Percentiles rank a stretch among this genome's conserved stretches.
Conservation (phyloP, 2,329 filamentous ascomycete genomes). For the Cladosporium halotolerans region DNA sequence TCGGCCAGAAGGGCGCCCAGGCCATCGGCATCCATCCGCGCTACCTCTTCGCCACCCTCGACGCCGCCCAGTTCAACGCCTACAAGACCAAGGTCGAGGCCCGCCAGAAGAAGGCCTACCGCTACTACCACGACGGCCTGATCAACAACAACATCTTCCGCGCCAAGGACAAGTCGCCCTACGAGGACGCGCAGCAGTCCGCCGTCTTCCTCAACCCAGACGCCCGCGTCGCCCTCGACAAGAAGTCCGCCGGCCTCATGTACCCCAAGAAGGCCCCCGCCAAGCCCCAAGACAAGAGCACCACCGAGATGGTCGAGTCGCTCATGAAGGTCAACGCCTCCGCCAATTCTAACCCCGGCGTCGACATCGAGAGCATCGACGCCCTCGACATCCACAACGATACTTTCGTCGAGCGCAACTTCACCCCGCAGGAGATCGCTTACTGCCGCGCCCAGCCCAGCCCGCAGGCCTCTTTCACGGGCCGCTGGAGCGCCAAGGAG, state of each 20-base stretch:
- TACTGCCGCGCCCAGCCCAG: constrained; percentile 78
- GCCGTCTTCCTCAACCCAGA: constrained; percentile 90
- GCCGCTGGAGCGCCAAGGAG: constrained; percentile 95
- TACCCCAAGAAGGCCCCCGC: constrained; percentile 68
- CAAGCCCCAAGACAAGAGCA: constrained; percentile 56
- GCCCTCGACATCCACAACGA: constrained; percentile 90
- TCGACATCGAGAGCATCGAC: constrained; percentile 85
- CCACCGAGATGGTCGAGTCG: constrained; percentile 68
- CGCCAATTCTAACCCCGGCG: constrained; percentile 69
- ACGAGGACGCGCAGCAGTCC: constrained; percentile 78
- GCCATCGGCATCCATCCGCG: constrained; percentile 94
- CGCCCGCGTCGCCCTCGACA: constrained; percentile 76
- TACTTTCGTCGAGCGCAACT: constrained; percentile 91
- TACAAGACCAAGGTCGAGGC: constrained; percentile 87
- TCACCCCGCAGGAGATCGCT: constrained; percentile 73
- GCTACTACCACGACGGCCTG: constrained; percentile 96
- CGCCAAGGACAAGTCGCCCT: constrained; percentile 86
- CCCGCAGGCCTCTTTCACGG: constrained; percentile 86
- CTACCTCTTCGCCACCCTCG: constrained; percentile 92
- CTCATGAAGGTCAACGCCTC: constrained; percentile 59
- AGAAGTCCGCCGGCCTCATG: constrained; percentile 73
- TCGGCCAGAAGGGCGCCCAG: constrained; percentile 97
- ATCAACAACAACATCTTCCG: constrained; percentile 98
- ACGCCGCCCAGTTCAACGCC: constrained; percentile 70
- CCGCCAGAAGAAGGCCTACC: constrained; percentile 96